Base-by-base conservation (phyloP, 768 basidiomycete species). In the Mycena floridula region DNA sequence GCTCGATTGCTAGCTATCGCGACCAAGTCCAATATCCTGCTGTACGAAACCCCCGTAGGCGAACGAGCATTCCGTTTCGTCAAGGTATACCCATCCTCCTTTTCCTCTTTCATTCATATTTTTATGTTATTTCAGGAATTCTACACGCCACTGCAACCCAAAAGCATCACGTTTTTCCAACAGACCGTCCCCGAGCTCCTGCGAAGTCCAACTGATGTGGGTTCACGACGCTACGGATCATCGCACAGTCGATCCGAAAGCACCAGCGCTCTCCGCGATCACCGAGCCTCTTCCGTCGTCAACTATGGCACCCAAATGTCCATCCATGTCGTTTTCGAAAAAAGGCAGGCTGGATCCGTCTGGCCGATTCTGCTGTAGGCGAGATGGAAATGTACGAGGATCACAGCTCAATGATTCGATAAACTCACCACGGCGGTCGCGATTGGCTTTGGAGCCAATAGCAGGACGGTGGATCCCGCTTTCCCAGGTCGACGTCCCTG, bases 241-340 rank as follows among this genome's bases (percentile, higher is more conserved):
- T 54, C 58, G 8, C 77, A 79, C 46, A 58, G 59, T 51, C 69
- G 74, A 37, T 62, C 69, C 26, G 56, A 67, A 40, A 76, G 75
- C 48, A 56, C 57, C 26, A 65, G 64, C 43, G 64, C 71, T 15
- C 40, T 68, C 11, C 69, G 64, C 36, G 59, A 30, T 41, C n/a
- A n/a, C n/a, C 59, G 57, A 25, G 57, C 58, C 37, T 59, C 62
- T 8, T 45, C 60, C 13, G 55, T 56, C 7, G 58, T 62, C 5
- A 67, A 68, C 44, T 85, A 86, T 54, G 82, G 82, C 16, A 74
- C 75, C 4, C 87, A 89, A 52, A 77, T 87, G 55, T 80, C 79
- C 52, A 65, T 92, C n/a, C 90, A 90, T 56, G 79, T 88, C 45
- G 66, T 82, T 20, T 92, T 92, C 57, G 89, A 92, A 91, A 91